A percentile compares a stretch with the other conserved stretches of the same genome.
Evolutionary conservation across 1,139 yeast species (phyloP).

Genomic region (Candida sp.): DNA sequence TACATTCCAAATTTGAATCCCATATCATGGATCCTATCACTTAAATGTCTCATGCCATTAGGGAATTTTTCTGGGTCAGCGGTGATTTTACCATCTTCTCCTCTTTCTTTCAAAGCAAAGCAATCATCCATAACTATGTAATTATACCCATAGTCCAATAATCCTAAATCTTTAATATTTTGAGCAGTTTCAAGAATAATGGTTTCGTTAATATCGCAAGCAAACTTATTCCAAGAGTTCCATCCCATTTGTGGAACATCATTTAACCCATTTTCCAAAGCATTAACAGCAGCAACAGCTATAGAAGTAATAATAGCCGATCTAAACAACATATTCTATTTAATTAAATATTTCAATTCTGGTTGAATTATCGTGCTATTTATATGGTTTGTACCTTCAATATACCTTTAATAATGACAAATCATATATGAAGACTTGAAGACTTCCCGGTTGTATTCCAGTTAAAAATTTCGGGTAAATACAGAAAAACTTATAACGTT

Average conservation of each 20-base stretch:
- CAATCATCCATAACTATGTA: slow-evolving; percentile 25
- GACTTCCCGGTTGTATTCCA: too few species aligned
- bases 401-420: too few species aligned
- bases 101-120: slow-evolving; percentile 13
- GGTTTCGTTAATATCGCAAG: slow-evolving; percentile 18
- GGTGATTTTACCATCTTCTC: slow-evolving; percentile 5
- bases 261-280: slow-evolving; percentile 18
- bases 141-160: slow-evolving; percentile 19
- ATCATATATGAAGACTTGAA: too few species aligned
- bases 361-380: too few species aligned
- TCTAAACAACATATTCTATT: neutral
- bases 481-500: too few species aligned
- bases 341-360: too few species aligned
- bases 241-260: slow-evolving; percentile 22
- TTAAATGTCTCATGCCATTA: slow-evolving; percentile 17
- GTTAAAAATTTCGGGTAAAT: too few species aligned
- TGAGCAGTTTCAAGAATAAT: slow-evolving; percentile 15
- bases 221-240: slow-evolving; percentile 23
- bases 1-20: slow-evolving; percentile 24
- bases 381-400: too few species aligned
- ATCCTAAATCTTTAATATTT: slow-evolving; percentile 14
- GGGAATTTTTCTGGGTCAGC: slow-evolving; percentile 18
- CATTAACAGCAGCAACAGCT: neutral
- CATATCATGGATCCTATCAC: slow-evolving; percentile 16
- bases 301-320: neutral